Base-by-base conservation (phyloP, 257 asterid genomes). In the Solanum gandarillasii region DNA sequence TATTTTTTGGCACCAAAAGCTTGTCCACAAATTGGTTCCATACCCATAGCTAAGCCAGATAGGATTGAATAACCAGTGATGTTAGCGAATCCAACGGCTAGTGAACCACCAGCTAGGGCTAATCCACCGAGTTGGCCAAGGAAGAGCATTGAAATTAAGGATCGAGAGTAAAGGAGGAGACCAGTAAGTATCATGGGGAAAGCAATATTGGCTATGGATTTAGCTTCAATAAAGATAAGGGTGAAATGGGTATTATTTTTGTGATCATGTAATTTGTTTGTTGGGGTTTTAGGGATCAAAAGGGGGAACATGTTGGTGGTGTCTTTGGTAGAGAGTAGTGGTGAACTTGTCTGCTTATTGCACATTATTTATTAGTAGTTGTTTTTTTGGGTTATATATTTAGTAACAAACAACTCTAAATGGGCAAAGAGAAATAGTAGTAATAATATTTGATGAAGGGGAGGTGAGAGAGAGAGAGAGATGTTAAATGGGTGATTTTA, bases 11-110 rank as follows among this genome's bases (percentile, higher is more conserved):
- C 90, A 41, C 92, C 92, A 82, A 90, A 90, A 58, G 92, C 90
- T 86, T 90, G 92, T 27, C 89, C 90, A 43, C 90, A 90, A 31
- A 90, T 88, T 4, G 92, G 92, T 34, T 90, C 92, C 90, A 90
- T 90, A 35, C 92, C 92, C 90, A 88, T 88, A 87, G 92, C 89
- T 85, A 89, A 76, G 21, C 91, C 90, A 3, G 91, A 89, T 27
- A 89, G 90, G 23, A 89, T 85, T 1, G 90, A 89, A 52, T 89
- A 89, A 2, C 91, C 90, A 4, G 91, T 89, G 12, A 89, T 89
- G 87, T 89, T 89, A 70, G 90, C 88, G 4, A 89, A 89, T 16
- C 88, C 91, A 35, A 89, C 14, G 9, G 90, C 90, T 6, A 89
- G 71, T 6, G 91, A 89, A 46, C 90, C 91, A 3, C 91, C 87